Evolutionary conservation across 441 rosid genomes (phyloP).

Genomic region (Populus tomentosa): DNA sequence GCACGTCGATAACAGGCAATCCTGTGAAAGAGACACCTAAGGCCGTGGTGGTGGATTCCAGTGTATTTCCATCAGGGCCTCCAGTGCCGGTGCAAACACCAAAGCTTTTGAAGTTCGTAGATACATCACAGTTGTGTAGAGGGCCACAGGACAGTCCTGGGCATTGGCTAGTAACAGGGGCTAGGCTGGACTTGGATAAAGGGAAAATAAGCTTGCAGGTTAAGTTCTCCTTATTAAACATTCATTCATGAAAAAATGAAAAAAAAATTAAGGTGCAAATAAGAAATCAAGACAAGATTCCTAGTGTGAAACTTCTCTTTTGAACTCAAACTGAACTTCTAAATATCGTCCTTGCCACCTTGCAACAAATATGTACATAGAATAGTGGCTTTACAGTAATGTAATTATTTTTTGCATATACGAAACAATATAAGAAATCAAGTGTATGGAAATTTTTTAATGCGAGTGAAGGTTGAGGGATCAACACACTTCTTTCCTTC

Average conservation of each 20-base stretch:
- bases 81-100: constrained; percentile 62
- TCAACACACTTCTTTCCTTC: no score
- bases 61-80: constrained; percentile 80
- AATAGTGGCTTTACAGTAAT: background rate
- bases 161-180: constrained; percentile 87
- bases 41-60: constrained; percentile 56
- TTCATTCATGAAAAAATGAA: constrained; percentile 9
- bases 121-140: constrained; percentile 60
- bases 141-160: constrained; percentile 91
- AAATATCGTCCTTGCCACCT: background rate
- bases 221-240: constrained; percentile 62
- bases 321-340: background rate
- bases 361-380: background rate
- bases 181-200: constrained; percentile 57
- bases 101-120: constrained; percentile 67
- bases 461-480: no score
- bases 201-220: constrained; percentile 77
- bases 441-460: no score
- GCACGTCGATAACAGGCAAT: constrained; percentile 50
- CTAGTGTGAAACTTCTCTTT: background rate
- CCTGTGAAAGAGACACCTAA: constrained; percentile 31
- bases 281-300: background rate
- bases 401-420: background rate
- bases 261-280: background rate
- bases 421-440: background rate